Conservation (phyloP, 2,329 filamentous ascomycete genomes). For the Colletotrichum sp. region DNA sequence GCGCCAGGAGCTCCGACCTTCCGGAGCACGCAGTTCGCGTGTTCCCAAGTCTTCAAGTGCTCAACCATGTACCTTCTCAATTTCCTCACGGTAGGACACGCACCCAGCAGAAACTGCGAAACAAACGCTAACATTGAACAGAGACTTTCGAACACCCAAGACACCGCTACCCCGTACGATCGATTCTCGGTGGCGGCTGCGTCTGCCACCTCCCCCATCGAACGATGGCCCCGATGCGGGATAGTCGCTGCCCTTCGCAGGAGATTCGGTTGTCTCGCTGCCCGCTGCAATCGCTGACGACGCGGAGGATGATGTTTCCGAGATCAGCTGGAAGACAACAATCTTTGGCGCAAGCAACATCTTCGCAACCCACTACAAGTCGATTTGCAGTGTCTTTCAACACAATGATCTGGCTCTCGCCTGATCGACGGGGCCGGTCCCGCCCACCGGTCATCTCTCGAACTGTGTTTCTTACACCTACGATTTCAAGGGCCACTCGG, state of each 20-base stretch:
- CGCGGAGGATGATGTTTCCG: neutral
- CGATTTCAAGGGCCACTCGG: neutral
- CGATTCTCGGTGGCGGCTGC: neutral
- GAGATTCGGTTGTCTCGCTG: rapidly evolving
- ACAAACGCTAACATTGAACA: neutral
- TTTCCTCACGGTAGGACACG: neutral
- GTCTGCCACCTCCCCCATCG: neutral
- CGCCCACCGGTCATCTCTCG: neutral
- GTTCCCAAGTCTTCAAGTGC: neutral
- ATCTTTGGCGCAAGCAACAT: rapidly evolving
- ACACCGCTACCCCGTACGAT: neutral
- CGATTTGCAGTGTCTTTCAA: neutral
- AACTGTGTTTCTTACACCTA: neutral
- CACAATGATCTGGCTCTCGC: neutral
- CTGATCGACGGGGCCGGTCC: neutral
- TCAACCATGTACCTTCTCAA: neutral
- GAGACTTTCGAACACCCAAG: neutral
- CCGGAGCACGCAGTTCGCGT: neutral
- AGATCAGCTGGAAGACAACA: neutral
- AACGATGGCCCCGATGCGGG: neutral
- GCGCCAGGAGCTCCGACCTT: neutral
- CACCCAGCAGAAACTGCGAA: neutral
- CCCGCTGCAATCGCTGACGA: neutral
- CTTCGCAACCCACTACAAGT: neutral
- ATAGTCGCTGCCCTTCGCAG: neutral